Evolutionary conservation across 495 filamentous ascomycete species (phyloP), one percentile per base, ranked within the genome.

Genomic region (Symbiotaphrina buchneri): DNA sequence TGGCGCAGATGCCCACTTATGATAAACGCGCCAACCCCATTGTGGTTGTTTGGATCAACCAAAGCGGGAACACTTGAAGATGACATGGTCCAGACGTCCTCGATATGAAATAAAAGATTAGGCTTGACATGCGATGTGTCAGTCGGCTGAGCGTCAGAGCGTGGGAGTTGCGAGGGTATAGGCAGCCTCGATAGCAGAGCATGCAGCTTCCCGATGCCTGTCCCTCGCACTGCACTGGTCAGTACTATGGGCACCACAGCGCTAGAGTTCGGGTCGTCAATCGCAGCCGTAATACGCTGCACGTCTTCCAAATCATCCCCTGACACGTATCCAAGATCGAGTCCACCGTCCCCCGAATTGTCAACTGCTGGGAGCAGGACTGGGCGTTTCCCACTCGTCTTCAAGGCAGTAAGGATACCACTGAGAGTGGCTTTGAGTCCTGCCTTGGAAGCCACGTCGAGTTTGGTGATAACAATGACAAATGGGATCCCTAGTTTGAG

Each of bases 161-260:
- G 38, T 0, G 60, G 59, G 18, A 65, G 66, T 3, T 50, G 41
- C 3, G 52, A 42, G 1, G 80, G 78, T 18, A 87, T 56, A 0
- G 90, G 84, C 13, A 97, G 60, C 34, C 61, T 63, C 30, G 68
- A 63, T 15, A 97, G 60, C 5, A 95, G 56, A 18, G 79, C 78
- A 48, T 97, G 87, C 7, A 93, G 44, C 33, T 74, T 59, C 13
- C 69, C 65, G 33, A 95, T 72, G 1, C 85, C 85, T 8, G 67
- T 68, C 1, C 85, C 87, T 44, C 74, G 75, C 3, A 91, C 71
- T 6, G 83, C 75, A 39, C 82, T 93, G 13, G 82, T 83, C 16
- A 95, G 61, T 2, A 93, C 49, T 36, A 97, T 85, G 1, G 90
- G 87, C 6, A 95, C 77, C 14, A 35, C 27, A 7, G 8, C 17